Percentiles rank a stretch among this genome's conserved stretches.
Conservation (phyloP, 441 rosid species). For the Arabidopsis lyrata region DNA sequence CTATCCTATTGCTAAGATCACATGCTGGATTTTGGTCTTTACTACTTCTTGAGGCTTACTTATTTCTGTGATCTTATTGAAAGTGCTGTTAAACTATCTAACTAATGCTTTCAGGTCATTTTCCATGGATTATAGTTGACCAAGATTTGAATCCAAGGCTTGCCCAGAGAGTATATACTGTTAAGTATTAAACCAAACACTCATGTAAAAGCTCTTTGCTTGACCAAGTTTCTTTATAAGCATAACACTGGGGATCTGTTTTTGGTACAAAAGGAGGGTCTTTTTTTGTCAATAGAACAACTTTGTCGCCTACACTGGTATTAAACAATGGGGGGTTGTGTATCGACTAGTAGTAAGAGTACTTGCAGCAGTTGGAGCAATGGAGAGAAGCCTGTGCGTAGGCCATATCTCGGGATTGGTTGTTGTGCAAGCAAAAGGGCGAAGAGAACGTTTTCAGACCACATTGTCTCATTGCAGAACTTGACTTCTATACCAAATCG, state of each 20-base stretch:
- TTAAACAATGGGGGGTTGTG: slow-evolving; percentile 89
- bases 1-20: slow-evolving; percentile 55
- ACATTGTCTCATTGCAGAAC: slow-evolving; percentile 59
- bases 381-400: slow-evolving; percentile 64
- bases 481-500: slow-evolving; percentile 74
- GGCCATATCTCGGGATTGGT: slow-evolving; percentile 55
- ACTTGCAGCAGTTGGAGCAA: slow-evolving; percentile 76
- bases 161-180: slow-evolving; percentile 17
- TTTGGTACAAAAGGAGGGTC: slow-evolving; percentile 42
- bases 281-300: neutral
- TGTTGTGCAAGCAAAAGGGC: slow-evolving; percentile 55
- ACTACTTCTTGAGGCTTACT: slow-evolving; percentile 34
- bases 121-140: slow-evolving; percentile 36
- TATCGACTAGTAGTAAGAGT: slow-evolving; percentile 84
- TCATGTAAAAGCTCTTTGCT: slow-evolving; percentile 33
- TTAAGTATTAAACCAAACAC: slow-evolving; percentile 25
- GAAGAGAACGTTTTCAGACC: slow-evolving; percentile 85
- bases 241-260: too few relatives aligned
- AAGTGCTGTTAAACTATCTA: slow-evolving; percentile 43
- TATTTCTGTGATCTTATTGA: slow-evolving; percentile 25
- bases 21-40: slow-evolving; percentile 63
- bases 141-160: slow-evolving; percentile 42
- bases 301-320: slow-evolving; percentile 7
- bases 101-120: slow-evolving; percentile 57
- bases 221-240: slow-evolving; percentile 48